These are phyloP conservation scores for Odonthalia washingtoniensis DNA, from an alignment of 31 red algal genomes.

Conservation along the genomic window DNA sequence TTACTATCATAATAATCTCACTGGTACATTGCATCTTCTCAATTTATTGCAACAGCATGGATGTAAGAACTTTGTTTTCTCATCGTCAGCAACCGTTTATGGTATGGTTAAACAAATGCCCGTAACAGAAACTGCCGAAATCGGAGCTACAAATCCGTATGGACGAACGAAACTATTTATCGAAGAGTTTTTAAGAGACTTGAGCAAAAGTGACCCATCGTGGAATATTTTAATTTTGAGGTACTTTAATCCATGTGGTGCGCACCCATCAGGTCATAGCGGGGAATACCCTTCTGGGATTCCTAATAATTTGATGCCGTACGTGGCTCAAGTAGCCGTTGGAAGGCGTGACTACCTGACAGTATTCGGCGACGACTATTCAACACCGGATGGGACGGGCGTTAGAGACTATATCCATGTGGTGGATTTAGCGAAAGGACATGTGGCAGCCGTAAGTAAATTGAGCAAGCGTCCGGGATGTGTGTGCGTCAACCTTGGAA, in stretches of 20 bases:
- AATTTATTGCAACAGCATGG: slow-evolving; percentile 73
- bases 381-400: slow-evolving; percentile 97
- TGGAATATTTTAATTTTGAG: slow-evolving; percentile 96
- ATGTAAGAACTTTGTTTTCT: slow-evolving; percentile 97
- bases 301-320: slow-evolving; percentile 99
- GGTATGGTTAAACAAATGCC: slow-evolving; percentile 90
- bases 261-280: slow-evolving; percentile 87
- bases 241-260: slow-evolving; percentile 99
- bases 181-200: slow-evolving; percentile 95
- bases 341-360: slow-evolving; percentile 83
- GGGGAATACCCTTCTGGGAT: slow-evolving; percentile 98
- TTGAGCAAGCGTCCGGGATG: slow-evolving; percentile 75
- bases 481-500: slow-evolving; percentile 92
- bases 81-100: slow-evolving; percentile 99
- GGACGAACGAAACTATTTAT: slow-evolving; percentile 99
- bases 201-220: slow-evolving; percentile 61
- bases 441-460: slow-evolving; percentile 93
- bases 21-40: slow-evolving; percentile 87
- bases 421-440: slow-evolving; percentile 97
- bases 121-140: slow-evolving; percentile 78
- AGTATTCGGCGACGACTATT: slow-evolving; percentile 96
- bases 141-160: slow-evolving; percentile 97
- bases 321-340: slow-evolving; percentile 99
- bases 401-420: slow-evolving; percentile 99
- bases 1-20: slow-evolving; percentile 98